Evolutionary conservation across 1,284 basidiomycete species (phyloP).

Genomic region (Mrakiaceae sp.): DNA sequence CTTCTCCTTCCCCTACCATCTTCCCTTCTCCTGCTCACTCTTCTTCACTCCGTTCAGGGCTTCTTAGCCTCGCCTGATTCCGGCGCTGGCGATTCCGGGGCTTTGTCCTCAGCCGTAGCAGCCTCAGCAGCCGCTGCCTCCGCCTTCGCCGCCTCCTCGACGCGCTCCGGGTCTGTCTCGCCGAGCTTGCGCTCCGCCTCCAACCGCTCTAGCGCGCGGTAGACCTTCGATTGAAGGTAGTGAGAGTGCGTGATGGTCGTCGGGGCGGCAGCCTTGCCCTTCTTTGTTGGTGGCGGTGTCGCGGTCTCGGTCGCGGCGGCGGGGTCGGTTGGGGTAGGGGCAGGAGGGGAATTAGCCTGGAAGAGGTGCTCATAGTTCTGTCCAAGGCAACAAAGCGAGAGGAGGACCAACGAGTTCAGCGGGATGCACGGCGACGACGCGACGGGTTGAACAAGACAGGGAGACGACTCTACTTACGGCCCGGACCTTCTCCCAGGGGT

Average conservation of each 20-base stretch:
- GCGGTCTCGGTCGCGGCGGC: slow-evolving; percentile 19
- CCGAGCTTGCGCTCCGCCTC: slow-evolving; percentile 59
- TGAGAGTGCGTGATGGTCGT: slow-evolving; percentile 52
- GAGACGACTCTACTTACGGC: slow-evolving; percentile 45
- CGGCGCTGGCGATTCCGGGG: too few species aligned
- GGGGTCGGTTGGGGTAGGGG: slow-evolving; percentile 44
- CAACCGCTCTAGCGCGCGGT: slow-evolving; percentile 85
- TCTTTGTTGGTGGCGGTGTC: slow-evolving; percentile 25
- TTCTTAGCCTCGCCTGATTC: too few species aligned
- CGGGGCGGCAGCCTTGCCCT: slow-evolving; percentile 24
- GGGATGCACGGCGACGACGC: background rate
- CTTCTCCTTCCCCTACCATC: too few species aligned
- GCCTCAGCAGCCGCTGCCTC: too few species aligned
- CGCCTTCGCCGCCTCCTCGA: too few species aligned
- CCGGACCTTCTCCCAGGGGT: slow-evolving; percentile 54
- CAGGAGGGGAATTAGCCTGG: slow-evolving; percentile 67
- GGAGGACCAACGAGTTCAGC: background rate
- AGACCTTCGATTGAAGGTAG: slow-evolving; percentile 94
- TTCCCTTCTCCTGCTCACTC: too few species aligned
- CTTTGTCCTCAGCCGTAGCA: too few species aligned
- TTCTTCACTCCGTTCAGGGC: too few species aligned
- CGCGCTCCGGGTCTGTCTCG: too few species aligned
- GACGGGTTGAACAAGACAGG: background rate
- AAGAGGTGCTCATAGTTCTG: slow-evolving; percentile 91
- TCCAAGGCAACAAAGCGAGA: background rate